Evolutionary conservation across 768 basidiomycete species (phyloP).

Genomic region (Termitomyces bulborhizus): DNA sequence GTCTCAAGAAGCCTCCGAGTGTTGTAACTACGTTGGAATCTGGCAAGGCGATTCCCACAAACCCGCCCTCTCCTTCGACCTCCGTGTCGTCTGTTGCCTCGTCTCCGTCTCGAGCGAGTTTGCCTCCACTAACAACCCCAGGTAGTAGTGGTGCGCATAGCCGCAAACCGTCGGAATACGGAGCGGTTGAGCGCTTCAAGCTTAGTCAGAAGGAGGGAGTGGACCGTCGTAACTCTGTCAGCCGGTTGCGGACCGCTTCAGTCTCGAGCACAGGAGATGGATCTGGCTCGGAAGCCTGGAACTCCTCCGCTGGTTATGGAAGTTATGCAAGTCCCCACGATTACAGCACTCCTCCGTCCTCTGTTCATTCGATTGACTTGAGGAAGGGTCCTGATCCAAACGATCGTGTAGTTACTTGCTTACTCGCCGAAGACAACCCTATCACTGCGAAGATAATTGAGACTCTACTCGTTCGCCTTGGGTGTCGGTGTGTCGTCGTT

Average conservation of each 20-base stretch:
- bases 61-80: slow-evolving; percentile 87
- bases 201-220: slow-evolving; percentile 71
- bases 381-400: slow-evolving; percentile 69
- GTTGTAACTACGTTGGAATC: slow-evolving; percentile 67
- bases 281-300: slow-evolving; percentile 72
- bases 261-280: slow-evolving; percentile 78
- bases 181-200: slow-evolving; percentile 86
- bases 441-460: slow-evolving; percentile 98
- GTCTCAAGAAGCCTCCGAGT: slow-evolving; percentile 75
- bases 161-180: slow-evolving; percentile 87
- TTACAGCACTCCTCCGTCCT: slow-evolving; percentile 70
- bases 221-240: slow-evolving; percentile 77
- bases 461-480: slow-evolving; percentile 87
- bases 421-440: slow-evolving; percentile 96
- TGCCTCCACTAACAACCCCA: slow-evolving; percentile 61
- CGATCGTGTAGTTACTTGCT: slow-evolving; percentile 87
- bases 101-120: slow-evolving; percentile 73
- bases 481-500: slow-evolving; percentile 93
- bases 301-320: slow-evolving; percentile 47
- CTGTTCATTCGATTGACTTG: slow-evolving; percentile 80
- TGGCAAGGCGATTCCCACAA: slow-evolving; percentile 50
- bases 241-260: slow-evolving; percentile 81
- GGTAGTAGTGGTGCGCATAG: slow-evolving; percentile 55
- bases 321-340: slow-evolving; percentile 40
- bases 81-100: slow-evolving; percentile 90